Evolutionary conservation across 306 rosid species (phyloP), one percentile per base, ranked within the genome.

Genomic region (Sindora glabra): DNA sequence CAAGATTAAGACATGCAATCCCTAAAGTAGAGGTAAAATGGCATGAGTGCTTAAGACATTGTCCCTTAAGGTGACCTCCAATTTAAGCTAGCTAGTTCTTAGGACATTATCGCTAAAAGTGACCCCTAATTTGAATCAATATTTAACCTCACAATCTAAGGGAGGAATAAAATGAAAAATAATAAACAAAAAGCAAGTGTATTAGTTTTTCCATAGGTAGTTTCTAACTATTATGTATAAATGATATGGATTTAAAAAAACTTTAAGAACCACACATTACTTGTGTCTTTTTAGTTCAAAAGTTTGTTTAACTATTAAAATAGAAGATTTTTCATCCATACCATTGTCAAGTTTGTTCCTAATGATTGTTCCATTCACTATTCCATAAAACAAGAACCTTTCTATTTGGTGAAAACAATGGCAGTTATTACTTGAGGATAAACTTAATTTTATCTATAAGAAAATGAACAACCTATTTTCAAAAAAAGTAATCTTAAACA

Each of bases 261-360:
- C 29, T 60, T 68, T n/a, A 75, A 71, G 62, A 32, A 65, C 30
- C 66, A 61, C 48, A 62, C 44, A 58, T 77, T 89, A 89, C 89
- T 56, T 81, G 79, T 86, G 95, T 77, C 83, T 91, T 62, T 73
- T 76, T 49, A 82, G 67, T 51, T 74, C 83, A 65, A 67, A 46
- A 52, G 73, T 47, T 40, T 73, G 81, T 51, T 50, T 64, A 57
- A 14, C 42, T 53, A 48, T 48, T 23, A 61, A 44, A 22, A 55
- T 0, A 2, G 56, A 56, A 68, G 65, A 60, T 25, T 74, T 52
- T 58, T 72, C 84, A 47, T 64, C 68, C 12, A 57, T 57, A 56
- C 83, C 76, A 61, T 76, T 34, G 17, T 59, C 74, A 5, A 86
- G 73, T 45, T 56, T 71, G 74, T 63, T 66, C 60, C 64, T 73